These are phyloP conservation scores for Exophiala phaeomuriformis DNA, from an alignment of 2,329 filamentous ascomycete species.

Conservation along the genomic window DNA sequence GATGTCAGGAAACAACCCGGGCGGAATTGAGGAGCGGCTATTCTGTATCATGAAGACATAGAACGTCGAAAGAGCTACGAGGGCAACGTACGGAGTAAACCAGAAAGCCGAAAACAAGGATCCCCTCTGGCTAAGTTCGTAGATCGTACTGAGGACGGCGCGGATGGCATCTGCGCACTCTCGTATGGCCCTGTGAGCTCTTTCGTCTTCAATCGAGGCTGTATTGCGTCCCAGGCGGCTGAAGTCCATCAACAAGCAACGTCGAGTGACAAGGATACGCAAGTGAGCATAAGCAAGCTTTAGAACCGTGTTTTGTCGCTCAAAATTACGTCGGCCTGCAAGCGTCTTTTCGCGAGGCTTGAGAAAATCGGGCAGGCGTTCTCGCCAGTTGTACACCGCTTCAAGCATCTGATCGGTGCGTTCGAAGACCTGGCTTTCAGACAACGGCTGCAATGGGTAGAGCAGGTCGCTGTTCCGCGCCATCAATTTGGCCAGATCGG, in stretches of 20 bases:
- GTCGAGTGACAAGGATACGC: constrained; percentile 28
- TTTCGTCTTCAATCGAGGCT: constrained; percentile 9
- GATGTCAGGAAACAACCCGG: constrained; percentile 10
- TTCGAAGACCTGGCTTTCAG: constrained; percentile 23
- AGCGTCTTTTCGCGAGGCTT: constrained; percentile 27
- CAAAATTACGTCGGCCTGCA: constrained; percentile 26
- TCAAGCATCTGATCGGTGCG: constrained; percentile 23
- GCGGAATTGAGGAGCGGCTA: constrained; percentile 15
- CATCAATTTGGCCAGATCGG: constrained; percentile 28
- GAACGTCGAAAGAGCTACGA: constrained; percentile 24
- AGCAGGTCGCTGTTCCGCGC: constrained; percentile 27
- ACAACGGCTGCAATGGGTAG: constrained; percentile 26
- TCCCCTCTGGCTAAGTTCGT: constrained; percentile 23
- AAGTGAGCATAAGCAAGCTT: constrained; percentile 29
- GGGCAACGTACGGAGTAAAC: constrained; percentile 29
- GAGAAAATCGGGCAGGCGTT: constrained; percentile 26
- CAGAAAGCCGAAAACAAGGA: constrained; percentile 28
- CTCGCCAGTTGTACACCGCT: constrained; percentile 24
- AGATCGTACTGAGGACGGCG: constrained; percentile 22
- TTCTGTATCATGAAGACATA: constrained; percentile 25
- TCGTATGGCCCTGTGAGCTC: constrained; percentile 17
- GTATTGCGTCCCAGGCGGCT: constrained; percentile 10
- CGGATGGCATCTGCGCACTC: constrained; percentile 27
- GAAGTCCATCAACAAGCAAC: constrained; percentile 26
- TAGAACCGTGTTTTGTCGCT: constrained; percentile 28